Evolutionary conservation across 495 filamentous ascomycete species (phyloP).

Genomic region (Pyronema domesticum): DNA sequence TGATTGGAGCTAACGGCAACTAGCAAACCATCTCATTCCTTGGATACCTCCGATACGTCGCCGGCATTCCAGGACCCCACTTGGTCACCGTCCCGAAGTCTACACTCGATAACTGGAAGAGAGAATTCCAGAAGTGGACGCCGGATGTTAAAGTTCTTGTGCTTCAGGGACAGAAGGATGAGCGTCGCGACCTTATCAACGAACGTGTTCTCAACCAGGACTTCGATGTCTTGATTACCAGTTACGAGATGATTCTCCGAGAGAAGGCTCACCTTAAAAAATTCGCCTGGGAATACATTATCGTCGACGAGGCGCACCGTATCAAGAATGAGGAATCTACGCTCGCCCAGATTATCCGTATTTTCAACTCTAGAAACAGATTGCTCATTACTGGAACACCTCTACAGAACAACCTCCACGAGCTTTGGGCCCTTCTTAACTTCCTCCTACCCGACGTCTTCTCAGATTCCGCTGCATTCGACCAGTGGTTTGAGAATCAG

Average conservation of each 20-base stretch:
- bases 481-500: conserved; percentile 90
- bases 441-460: conserved; percentile 96
- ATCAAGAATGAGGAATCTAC: conserved; percentile 99
- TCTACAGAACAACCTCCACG: conserved; percentile 95
- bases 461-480: conserved; percentile 92
- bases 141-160: conserved; percentile 90
- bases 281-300: conserved; percentile 99
- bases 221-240: conserved; percentile 88
- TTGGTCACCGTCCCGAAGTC: conserved; percentile 90
- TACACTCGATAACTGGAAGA: conserved; percentile 94
- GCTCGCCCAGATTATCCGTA: conserved; percentile 84
- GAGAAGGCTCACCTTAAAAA: conserved; percentile 94
- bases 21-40: conserved; percentile 37
- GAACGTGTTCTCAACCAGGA: conserved; percentile 80
- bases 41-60: conserved; percentile 80
- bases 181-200: conserved; percentile 72
- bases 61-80: conserved; percentile 81
- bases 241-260: conserved; percentile 88
- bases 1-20: neutral
- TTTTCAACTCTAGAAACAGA: conserved; percentile 92
- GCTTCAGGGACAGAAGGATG: conserved; percentile 87
- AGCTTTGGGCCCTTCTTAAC: conserved; percentile 97
- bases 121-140: conserved; percentile 86
- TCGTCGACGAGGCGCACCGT: conserved; percentile 96
- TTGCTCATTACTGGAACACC: conserved; percentile 94